phyloP scores from a whole-genome alignment of 371 early-diverging fungal genomes.

The Mortierella sp. region DNA sequence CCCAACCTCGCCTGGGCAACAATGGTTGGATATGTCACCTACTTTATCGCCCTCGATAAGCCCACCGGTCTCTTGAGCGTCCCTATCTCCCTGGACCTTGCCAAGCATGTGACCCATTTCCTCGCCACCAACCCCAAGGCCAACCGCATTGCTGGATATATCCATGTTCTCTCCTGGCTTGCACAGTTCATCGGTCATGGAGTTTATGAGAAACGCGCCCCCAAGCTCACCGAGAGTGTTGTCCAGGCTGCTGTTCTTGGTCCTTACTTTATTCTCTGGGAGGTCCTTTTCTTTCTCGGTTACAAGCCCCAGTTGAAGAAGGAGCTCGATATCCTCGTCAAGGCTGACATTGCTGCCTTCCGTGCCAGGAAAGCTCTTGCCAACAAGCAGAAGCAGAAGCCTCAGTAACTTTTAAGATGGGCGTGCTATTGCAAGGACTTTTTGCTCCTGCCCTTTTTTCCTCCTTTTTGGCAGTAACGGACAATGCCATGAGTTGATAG shows the following conservation, averaged over 20 bases:
- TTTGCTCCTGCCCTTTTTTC: not conserved
- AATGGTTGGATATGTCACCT: constrained; percentile 70
- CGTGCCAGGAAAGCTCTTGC: constrained; percentile 58
- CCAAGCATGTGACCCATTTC: constrained; percentile 72
- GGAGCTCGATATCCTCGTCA: constrained; percentile 73
- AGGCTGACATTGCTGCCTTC: constrained; percentile 74
- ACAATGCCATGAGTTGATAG: not conserved
- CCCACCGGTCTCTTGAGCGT: constrained; percentile 62
- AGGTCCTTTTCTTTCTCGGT: constrained; percentile 88
- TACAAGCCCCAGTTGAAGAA: constrained; percentile 82
- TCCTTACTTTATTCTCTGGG: constrained; percentile 95
- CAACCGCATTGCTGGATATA: constrained; percentile 62
- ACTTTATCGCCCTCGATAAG: constrained; percentile 86
- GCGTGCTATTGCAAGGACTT: too few relatives aligned
- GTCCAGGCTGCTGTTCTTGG: constrained; percentile 93
- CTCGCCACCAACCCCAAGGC: constrained; percentile 64
- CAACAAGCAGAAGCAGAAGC: constrained; percentile 31
- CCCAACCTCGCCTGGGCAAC: constrained; percentile 73
- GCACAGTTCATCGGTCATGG: constrained; percentile 92
- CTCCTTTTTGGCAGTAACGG: not conserved
- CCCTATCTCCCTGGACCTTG: constrained; percentile 72
- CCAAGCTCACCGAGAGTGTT: constrained; percentile 89
- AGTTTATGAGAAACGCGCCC: constrained; percentile 88
- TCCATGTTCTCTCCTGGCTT: constrained; percentile 87
- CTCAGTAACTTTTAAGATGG: constrained; percentile 9